Conservation (phyloP, 495 filamentous ascomycete species). For the Penicillium desertorum region DNA sequence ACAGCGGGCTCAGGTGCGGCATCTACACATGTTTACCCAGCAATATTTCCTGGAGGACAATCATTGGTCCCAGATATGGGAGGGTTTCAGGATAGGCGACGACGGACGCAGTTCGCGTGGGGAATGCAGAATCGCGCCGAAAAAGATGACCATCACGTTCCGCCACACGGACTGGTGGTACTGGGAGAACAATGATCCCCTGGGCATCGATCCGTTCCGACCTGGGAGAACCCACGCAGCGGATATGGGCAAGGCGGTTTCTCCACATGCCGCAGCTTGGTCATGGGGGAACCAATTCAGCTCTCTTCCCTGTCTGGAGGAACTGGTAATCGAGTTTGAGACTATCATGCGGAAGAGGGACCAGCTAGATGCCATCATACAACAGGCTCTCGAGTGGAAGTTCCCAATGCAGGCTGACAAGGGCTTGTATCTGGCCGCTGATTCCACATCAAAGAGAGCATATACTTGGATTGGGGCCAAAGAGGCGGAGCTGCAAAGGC, state of each 20-base stretch:
- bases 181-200: constrained; percentile 17
- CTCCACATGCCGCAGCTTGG: background rate
- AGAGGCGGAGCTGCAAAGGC: constrained; percentile 11
- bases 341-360: constrained; percentile 18
- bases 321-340: constrained; percentile 21
- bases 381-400: constrained; percentile 14
- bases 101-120: background rate
- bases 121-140: constrained; percentile 13
- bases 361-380: constrained; percentile 15
- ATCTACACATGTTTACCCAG: constrained; percentile 17
- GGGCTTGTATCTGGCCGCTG: constrained; percentile 7
- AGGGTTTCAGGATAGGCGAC: constrained; percentile 1
- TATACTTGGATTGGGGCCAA: constrained; percentile 19
- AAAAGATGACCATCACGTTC: constrained; percentile 19
- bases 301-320: constrained; percentile 9
- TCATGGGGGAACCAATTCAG: constrained; percentile 5
- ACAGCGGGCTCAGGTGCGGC: constrained; percentile 13
- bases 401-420: constrained; percentile 14
- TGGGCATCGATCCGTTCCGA: constrained; percentile 20
- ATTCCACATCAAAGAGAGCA: constrained; percentile 1
- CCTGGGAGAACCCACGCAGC: constrained; percentile 8
- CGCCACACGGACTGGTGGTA: constrained; percentile 21
- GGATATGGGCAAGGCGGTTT: constrained; percentile 5
- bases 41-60: constrained; percentile 16
- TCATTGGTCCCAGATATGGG: constrained; percentile 7